Evolutionary conservation across 768 basidiomycete species (phyloP), one percentile per base, ranked within the genome.

Genomic region (Agrocybe chaxingu): DNA sequence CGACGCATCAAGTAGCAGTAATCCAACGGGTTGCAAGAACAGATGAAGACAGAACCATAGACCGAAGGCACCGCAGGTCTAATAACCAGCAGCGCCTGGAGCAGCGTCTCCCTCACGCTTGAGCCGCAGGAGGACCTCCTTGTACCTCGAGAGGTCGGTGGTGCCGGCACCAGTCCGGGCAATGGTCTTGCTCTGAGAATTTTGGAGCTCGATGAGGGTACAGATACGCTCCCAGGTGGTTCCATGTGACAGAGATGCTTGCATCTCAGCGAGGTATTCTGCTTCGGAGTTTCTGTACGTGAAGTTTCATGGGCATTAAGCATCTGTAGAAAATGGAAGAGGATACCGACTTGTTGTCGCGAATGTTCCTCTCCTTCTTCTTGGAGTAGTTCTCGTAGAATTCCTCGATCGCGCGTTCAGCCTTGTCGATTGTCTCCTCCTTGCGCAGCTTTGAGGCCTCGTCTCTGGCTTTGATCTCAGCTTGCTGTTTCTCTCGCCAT

Each of bases 221-320:
- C 86, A 88, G 62, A 99, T 96, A 34, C 97, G 87, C 59, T 93
- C 84, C 96, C 96, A 99, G 7, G 94, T 96, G 16, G 96, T 97
- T 19, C 96, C 97, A 47, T 80, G 76, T 0, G 92, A 86, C 45
- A 98, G 82, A 8, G 84, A 81, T 42, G 85, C 85, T 16, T 81
- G 81, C 48, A 93, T 73, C n/a, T 72, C 69, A 11, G 81, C 76
- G 36, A 95, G 62, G 72, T 87, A 98, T 50, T 85, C 82, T 13
- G 83, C 81, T 68, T 98, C 96, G 55, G 86, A 77, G 64, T 97
- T 88, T 75, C 96, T 98, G 38, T 37, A 13, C 16, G 45, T 34
- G 42, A 53, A 47, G 32, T 33, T 18, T 31, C 40, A 31, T 16
- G 40, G 47, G 16, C 37, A n/a, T 13, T 36, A 48, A 16, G 31